A percentile compares a stretch with the other conserved stretches of the same genome.
phyloP scores from a whole-genome alignment of 305 asterid genomes.

The Plantago coronopus region DNA sequence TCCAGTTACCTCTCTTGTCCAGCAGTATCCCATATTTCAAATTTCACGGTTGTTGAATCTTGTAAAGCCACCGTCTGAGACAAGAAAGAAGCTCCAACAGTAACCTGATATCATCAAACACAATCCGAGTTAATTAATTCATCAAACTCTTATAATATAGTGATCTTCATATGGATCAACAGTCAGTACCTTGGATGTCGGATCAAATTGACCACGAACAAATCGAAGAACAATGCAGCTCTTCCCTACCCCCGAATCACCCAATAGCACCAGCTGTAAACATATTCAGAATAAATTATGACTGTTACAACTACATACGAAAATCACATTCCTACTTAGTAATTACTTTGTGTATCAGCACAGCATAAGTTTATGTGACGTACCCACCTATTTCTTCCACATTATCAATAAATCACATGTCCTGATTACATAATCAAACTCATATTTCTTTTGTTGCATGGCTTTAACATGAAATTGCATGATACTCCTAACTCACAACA shows the following conservation, averaged over 20 bases:
- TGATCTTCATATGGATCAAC: background rate
- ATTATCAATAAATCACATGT: background rate
- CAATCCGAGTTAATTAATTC: slow-evolving; percentile 10
- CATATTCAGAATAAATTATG: slow-evolving; percentile 12
- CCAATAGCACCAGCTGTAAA: slow-evolving; percentile 83
- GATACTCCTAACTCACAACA: background rate
- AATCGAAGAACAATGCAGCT: slow-evolving; percentile 98
- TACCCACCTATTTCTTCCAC: no score
- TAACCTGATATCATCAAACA: slow-evolving; percentile 56
- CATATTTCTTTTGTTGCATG: background rate
- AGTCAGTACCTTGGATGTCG: slow-evolving; percentile 95
- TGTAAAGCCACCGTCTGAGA: slow-evolving; percentile 82
- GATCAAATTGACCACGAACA: slow-evolving; percentile 99
- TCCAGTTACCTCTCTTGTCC: slow-evolving; percentile 87
- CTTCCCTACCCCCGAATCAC: slow-evolving; percentile 98
- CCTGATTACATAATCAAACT: background rate
- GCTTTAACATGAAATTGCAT: background rate
- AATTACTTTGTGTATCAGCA: no score
- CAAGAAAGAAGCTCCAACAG: slow-evolving; percentile 97
- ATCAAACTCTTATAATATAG: slow-evolving; percentile 7
- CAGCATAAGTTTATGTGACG: no score
- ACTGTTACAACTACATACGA: slow-evolving; percentile 15
- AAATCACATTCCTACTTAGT: slow-evolving; percentile 2
- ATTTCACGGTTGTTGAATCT: slow-evolving; percentile 91
- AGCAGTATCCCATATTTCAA: slow-evolving; percentile 99